These are phyloP conservation scores for Neurospora intermedia DNA, from an alignment of 495 filamentous ascomycete genomes.

Conservation along the genomic window DNA sequence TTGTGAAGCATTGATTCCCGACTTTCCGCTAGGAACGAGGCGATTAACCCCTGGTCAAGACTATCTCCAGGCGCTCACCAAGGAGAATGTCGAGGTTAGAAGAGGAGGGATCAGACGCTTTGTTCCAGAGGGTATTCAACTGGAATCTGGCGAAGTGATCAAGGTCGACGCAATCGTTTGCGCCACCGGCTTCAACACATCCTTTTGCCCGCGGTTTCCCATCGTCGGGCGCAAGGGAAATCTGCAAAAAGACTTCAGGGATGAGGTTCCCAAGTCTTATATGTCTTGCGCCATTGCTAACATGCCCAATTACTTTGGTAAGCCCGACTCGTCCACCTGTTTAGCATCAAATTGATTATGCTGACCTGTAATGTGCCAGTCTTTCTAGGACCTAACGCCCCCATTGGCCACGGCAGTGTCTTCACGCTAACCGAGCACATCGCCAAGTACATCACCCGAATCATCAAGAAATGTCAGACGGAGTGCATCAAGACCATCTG, in stretches of 20 bases:
- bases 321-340: constrained; percentile 5
- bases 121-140: constrained; percentile 48
- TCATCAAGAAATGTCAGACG: constrained; percentile 35
- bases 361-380: constrained; percentile 20
- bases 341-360: not conserved
- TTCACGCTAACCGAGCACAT: constrained; percentile 38
- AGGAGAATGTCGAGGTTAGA: constrained; percentile 51
- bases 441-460: constrained; percentile 32
- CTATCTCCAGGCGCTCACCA: constrained; percentile 53
- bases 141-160: constrained; percentile 43
- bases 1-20: constrained; percentile 48
- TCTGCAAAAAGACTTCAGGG: constrained; percentile 30
- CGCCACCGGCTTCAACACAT: constrained; percentile 57
- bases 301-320: constrained; percentile 41
- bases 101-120: constrained; percentile 45
- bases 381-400: constrained; percentile 39
- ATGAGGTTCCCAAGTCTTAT: constrained; percentile 30
- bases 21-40: constrained; percentile 54
- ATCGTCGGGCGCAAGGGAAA: constrained; percentile 44
- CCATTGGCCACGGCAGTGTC: constrained; percentile 39
- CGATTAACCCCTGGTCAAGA: constrained; percentile 59
- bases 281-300: constrained; percentile 35
- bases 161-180: constrained; percentile 57
- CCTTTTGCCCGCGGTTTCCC: constrained; percentile 51
- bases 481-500: constrained; percentile 31